Evolutionary conservation across 2,329 filamentous ascomycete species (phyloP).

Genomic region (Podosphaera fusca): DNA sequence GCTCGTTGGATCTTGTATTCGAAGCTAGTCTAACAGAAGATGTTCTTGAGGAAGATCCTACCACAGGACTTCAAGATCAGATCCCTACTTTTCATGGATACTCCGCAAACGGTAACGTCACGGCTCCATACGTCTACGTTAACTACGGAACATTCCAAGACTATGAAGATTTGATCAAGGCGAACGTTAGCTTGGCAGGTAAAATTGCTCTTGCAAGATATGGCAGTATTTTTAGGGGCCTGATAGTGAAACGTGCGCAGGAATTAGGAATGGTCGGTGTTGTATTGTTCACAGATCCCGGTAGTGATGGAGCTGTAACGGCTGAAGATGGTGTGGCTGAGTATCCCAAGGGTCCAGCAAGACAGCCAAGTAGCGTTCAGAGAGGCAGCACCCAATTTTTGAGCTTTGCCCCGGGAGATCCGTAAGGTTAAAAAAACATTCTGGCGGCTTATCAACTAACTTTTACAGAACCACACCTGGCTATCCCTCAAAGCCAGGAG

Average conservation of each 20-base stretch:
- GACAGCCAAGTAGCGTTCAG: slow-evolving; percentile 75
- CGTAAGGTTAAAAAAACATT: slow-evolving; percentile 29
- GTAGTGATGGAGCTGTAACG: slow-evolving; percentile 63
- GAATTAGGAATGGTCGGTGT: slow-evolving; percentile 75
- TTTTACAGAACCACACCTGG: slow-evolving; percentile 57
- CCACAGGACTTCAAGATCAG: slow-evolving; percentile 44
- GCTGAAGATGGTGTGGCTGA: slow-evolving; percentile 56
- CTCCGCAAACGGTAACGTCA: slow-evolving; percentile 79
- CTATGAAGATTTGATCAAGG: slow-evolving; percentile 56
- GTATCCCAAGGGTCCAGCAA: slow-evolving; percentile 71
- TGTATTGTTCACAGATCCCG: slow-evolving; percentile 70
- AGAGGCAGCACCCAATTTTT: slow-evolving; percentile 69
- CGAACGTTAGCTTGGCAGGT: slow-evolving; percentile 53
- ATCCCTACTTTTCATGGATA: slow-evolving; percentile 91
- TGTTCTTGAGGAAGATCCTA: slow-evolving; percentile 60
- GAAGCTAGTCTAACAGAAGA: slow-evolving; percentile 70
- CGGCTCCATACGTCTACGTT: slow-evolving; percentile 64
- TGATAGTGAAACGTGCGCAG: slow-evolving; percentile 83
- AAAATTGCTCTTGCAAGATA: slow-evolving; percentile 80
- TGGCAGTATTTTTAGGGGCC: slow-evolving; percentile 63
- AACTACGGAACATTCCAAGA: slow-evolving; percentile 80
- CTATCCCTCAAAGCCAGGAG: slow-evolving; percentile 81
- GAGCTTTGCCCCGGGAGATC: slow-evolving; percentile 46
- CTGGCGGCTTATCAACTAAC: slow-evolving; percentile 1
- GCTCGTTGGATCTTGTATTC: slow-evolving; percentile 44